These are phyloP conservation scores for Candolleomyces aberdarensis DNA, from an alignment of 768 basidiomycete genomes.

Conservation along the genomic window DNA sequence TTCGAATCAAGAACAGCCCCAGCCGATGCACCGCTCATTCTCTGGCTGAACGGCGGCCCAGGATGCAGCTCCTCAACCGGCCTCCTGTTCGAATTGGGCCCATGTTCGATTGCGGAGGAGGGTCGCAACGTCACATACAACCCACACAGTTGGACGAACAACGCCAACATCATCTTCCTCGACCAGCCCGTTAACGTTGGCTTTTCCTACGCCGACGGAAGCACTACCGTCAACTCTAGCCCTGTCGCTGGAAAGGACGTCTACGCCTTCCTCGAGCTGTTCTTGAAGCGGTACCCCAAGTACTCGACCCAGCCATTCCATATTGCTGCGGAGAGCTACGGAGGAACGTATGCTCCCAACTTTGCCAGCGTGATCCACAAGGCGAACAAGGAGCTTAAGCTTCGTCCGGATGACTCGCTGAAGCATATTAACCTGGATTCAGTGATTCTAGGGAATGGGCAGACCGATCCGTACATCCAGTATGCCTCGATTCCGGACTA, in stretches of 20 bases:
- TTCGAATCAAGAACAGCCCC: constrained; percentile 82
- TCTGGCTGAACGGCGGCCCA: constrained; percentile 89
- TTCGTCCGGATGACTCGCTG: constrained; percentile 44
- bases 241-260: constrained; percentile 91
- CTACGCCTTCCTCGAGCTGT: constrained; percentile 78
- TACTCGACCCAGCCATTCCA: constrained; percentile 73
- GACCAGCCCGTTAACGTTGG: constrained; percentile 88
- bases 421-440: constrained; percentile 78
- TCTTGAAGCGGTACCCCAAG: constrained; percentile 72
- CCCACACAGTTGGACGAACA: constrained; percentile 79
- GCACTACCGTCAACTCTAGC: constrained; percentile 70
- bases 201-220: constrained; percentile 79
- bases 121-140: constrained; percentile 73
- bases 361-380: constrained; percentile 81
- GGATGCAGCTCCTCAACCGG: constrained; percentile 77
- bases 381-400: constrained; percentile 60
- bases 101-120: constrained; percentile 69
- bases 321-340: constrained; percentile 77
- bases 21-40: constrained; percentile 71
- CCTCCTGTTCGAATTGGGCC: constrained; percentile 89
- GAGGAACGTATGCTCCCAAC: constrained; percentile 79
- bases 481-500: constrained; percentile 80
- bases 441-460: constrained; percentile 83
- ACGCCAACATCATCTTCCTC: constrained; percentile 76
- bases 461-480: constrained; percentile 82